phyloP scores from a whole-genome alignment of 2,329 filamentous ascomycete species.

The Colletotrichum cordylinicola region DNA sequence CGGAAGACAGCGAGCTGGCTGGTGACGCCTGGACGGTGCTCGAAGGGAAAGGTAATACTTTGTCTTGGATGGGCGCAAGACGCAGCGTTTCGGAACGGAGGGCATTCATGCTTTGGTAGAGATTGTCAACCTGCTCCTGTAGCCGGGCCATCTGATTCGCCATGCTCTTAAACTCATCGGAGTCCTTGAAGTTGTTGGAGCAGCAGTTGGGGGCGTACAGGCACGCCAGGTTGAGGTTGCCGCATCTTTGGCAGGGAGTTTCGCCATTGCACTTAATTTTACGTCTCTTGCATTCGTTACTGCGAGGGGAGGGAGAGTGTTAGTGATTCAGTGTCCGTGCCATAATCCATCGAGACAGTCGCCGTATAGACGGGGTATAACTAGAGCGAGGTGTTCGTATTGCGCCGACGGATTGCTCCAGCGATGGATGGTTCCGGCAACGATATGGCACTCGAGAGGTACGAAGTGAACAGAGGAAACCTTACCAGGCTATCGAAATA shows the following conservation, averaged over 20 bases:
- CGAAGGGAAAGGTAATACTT: conserved; percentile 38
- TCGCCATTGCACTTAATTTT: conserved; percentile 80
- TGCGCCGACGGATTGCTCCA: not conserved
- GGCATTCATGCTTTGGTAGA: conserved; percentile 75
- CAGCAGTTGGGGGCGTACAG: conserved; percentile 72
- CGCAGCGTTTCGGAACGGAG: conserved; percentile 64
- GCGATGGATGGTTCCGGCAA: not conserved
- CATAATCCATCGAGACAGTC: not conserved
- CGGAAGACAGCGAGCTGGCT: conserved; percentile 48
- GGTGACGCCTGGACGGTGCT: conserved; percentile 47
- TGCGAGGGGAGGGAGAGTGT: conserved; percentile 32
- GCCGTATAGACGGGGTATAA: not conserved
- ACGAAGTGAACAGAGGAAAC: not conserved
- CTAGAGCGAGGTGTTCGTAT: not conserved
- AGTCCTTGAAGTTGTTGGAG: conserved; percentile 85
- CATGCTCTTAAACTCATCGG: conserved; percentile 88
- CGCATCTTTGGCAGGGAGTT: conserved; percentile 70
- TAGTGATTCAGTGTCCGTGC: not conserved
- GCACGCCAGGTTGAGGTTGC: conserved; percentile 70
- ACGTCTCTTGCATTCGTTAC: conserved; percentile 77
- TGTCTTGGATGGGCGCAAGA: conserved; percentile 49
- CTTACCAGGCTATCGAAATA: conserved; percentile 67
- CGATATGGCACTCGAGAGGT: not conserved
- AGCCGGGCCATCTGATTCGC: conserved; percentile 74
- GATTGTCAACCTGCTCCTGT: conserved; percentile 82